Evolutionary conservation across 83 land plant species (phyloP).

Genomic region (Thuja plicata): DNA sequence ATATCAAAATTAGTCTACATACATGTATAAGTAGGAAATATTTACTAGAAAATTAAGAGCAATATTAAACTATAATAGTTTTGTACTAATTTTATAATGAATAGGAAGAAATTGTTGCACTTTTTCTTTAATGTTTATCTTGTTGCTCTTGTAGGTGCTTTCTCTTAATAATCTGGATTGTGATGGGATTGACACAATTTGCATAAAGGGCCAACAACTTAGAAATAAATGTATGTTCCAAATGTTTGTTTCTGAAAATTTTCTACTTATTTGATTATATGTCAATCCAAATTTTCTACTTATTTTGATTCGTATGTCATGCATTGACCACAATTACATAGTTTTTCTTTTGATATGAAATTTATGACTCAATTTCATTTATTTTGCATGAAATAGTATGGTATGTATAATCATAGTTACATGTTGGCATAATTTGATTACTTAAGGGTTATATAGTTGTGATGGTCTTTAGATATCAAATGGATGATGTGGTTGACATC

Average conservation of each 20-base stretch:
- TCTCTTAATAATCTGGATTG: constrained; percentile 62
- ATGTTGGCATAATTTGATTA: no score
- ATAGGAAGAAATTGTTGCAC: neutral
- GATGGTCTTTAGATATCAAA: no score
- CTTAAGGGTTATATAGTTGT: no score
- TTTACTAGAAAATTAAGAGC: neutral
- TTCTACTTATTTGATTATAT: neutral
- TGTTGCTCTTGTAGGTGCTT: constrained; percentile 45
- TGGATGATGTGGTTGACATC: neutral
- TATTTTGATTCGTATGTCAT: no score
- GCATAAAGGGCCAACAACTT: constrained; percentile 69
- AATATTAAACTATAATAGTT: no score
- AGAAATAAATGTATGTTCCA: constrained; percentile 66
- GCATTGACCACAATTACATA: neutral
- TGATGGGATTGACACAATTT: constrained; percentile 57
- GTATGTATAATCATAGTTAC: neutral
- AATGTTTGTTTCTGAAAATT: neutral
- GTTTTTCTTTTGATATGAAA: no score
- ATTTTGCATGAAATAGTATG: neutral
- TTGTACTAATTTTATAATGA: neutral
- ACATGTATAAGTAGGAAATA: no score
- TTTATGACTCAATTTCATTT: neutral
- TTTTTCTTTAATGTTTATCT: neutral
- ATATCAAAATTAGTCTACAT: neutral
- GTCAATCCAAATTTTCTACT: no score